A percentile compares a stretch with the other conserved stretches of the same genome.
Evolutionary conservation across 2,329 filamentous ascomycete genomes (phyloP).

Genomic region (Colletotrichum orbiculare): DNA sequence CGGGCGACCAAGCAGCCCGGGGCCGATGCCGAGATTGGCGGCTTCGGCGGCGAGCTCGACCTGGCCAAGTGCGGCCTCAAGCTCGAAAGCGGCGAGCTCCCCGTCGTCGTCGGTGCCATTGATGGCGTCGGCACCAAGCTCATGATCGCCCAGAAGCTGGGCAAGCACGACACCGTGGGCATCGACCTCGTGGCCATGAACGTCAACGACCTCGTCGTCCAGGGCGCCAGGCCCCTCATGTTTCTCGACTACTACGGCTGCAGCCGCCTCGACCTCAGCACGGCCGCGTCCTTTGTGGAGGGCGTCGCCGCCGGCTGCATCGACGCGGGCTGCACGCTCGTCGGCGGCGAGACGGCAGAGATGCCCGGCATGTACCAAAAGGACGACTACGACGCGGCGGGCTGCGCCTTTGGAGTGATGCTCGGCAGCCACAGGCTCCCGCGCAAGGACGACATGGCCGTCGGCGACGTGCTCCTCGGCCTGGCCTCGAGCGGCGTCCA

Average conservation of each 20-base stretch:
- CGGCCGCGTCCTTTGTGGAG: slow-evolving; percentile 86
- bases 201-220: slow-evolving; percentile 96
- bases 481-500: slow-evolving; percentile 88
- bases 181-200: slow-evolving; percentile 99
- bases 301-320: slow-evolving; percentile 91
- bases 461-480: slow-evolving; percentile 87
- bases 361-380: slow-evolving; percentile 95
- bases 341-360: slow-evolving; percentile 98
- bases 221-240: slow-evolving; percentile 93
- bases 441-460: slow-evolving; percentile 77
- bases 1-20: slow-evolving; percentile 85
- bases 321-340: slow-evolving; percentile 85
- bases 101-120: slow-evolving; percentile 91
- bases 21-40: slow-evolving; percentile 92
- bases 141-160: slow-evolving; percentile 90
- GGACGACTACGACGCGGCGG: slow-evolving; percentile 93
- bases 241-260: slow-evolving; percentile 99
- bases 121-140: slow-evolving; percentile 98
- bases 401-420: slow-evolving; percentile 89
- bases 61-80: slow-evolving; percentile 70
- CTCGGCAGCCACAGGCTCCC: slow-evolving; percentile 77
- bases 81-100: slow-evolving; percentile 61
- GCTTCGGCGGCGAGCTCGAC: slow-evolving; percentile 91
- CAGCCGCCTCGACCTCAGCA: slow-evolving; percentile 82
- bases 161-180: slow-evolving; percentile 93